phyloP scores from a whole-genome alignment of 2,329 filamentous ascomycete genomes.

The Mycosphaerella sp. region DNA sequence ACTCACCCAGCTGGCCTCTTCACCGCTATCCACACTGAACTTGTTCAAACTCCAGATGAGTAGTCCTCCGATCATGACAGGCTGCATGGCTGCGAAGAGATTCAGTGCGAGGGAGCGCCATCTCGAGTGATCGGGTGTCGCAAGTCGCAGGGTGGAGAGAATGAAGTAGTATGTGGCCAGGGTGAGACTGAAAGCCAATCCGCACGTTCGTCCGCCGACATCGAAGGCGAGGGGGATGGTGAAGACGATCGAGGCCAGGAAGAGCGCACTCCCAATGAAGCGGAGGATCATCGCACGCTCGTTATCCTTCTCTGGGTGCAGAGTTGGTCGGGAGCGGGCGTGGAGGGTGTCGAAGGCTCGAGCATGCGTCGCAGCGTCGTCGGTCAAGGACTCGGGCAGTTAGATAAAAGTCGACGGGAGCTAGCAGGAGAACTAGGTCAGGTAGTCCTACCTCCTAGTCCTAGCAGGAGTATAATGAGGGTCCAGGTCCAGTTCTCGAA shows the following conservation, averaged over 20 bases:
- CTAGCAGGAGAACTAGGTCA: neutral
- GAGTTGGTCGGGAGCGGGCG: slow-evolving; percentile 3
- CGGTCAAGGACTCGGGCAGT: neutral
- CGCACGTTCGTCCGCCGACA: slow-evolving; percentile 90
- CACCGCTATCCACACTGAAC: slow-evolving; percentile 84
- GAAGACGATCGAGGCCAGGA: slow-evolving; percentile 86
- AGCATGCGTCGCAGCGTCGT: neutral
- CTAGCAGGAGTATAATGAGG: neutral
- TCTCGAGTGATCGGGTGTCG: slow-evolving; percentile 71
- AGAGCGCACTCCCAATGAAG: slow-evolving; percentile 50
- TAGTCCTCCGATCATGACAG: slow-evolving; percentile 75
- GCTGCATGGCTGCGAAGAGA: slow-evolving; percentile 70
- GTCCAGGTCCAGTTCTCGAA: neutral
- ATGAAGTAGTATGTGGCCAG: slow-evolving; percentile 86
- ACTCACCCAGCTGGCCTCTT: slow-evolving; percentile 67
- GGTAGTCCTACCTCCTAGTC: neutral
- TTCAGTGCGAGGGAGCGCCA: slow-evolving; percentile 65
- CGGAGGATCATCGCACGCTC: slow-evolving; percentile 37
- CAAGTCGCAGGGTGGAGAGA: slow-evolving; percentile 72
- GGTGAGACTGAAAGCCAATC: slow-evolving; percentile 84
- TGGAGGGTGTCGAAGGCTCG: slow-evolving; percentile 11
- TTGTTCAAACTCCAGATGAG: slow-evolving; percentile 94
- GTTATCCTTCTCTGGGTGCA: slow-evolving; percentile 9
- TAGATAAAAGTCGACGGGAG: neutral
- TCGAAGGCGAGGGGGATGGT: slow-evolving; percentile 97